phyloP scores from a whole-genome alignment of 2,329 filamentous ascomycete species.

The Trichoderma sp. region DNA sequence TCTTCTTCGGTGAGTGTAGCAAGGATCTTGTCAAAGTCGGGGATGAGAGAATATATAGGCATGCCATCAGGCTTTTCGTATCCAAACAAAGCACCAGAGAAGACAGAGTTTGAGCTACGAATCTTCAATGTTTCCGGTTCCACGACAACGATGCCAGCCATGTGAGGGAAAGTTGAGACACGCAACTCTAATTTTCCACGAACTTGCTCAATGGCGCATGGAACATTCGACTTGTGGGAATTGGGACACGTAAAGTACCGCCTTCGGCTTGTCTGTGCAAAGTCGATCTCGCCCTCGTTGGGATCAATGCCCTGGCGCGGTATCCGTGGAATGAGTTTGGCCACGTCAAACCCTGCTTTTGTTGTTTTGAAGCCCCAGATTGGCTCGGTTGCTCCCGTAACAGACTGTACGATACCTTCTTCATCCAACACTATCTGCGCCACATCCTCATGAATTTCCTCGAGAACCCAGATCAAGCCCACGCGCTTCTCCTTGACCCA shows the following conservation, averaged over 20 bases:
- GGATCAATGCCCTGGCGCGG: constrained; percentile 72
- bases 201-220: constrained; percentile 75
- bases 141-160: constrained; percentile 93
- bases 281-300: constrained; percentile 72
- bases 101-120: constrained; percentile 91
- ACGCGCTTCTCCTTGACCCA: constrained; percentile 98
- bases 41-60: constrained; percentile 76
- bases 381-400: constrained; percentile 72
- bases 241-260: constrained; percentile 86
- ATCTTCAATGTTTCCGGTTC: constrained; percentile 76
- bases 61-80: constrained; percentile 80
- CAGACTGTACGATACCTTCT: constrained; percentile 67
- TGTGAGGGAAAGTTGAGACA: constrained; percentile 93
- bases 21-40: constrained; percentile 81
- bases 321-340: constrained; percentile 75
- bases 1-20: constrained; percentile 83
- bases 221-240: constrained; percentile 74
- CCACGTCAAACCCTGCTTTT: constrained; percentile 69
- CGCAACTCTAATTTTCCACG: constrained; percentile 69
- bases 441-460: constrained; percentile 95
- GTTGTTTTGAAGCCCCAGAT: constrained; percentile 80
- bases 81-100: constrained; percentile 89
- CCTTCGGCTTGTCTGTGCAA: constrained; percentile 67
- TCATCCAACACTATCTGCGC: constrained; percentile 75
- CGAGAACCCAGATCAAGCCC: constrained; percentile 93